phyloP scores from a whole-genome alignment of 208 protist species.

The Acanthamoeba royreba region DNA sequence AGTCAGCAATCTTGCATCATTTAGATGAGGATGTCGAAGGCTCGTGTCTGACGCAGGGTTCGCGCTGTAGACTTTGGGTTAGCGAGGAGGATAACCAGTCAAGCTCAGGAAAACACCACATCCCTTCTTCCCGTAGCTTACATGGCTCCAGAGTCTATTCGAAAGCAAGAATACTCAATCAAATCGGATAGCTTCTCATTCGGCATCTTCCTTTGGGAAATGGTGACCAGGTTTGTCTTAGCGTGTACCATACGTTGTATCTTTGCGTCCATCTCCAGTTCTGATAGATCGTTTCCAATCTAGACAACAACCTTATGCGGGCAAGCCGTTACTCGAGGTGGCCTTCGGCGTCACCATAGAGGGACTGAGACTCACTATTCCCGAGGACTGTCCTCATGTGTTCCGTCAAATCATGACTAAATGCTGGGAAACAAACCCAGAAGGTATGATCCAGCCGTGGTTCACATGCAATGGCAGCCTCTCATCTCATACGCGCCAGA shows the following conservation, averaged over 20 bases:
- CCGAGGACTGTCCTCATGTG: background rate
- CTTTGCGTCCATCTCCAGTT: no score
- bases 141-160: background rate
- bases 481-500: background rate
- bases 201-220: background rate
- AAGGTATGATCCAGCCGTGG: background rate
- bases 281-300: no score
- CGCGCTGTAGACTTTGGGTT: background rate
- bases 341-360: background rate
- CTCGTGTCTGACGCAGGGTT: background rate
- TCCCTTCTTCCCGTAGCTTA: background rate
- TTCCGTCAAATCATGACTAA: background rate
- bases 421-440: background rate
- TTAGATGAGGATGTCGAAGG: background rate
- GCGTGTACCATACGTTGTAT: no score
- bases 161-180: background rate
- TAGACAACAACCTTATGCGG: background rate
- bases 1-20: background rate
- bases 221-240: background rate
- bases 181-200: background rate
- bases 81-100: background rate
- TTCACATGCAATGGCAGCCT: background rate
- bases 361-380: background rate
- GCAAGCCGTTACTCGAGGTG: background rate
- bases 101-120: background rate